Base-by-base conservation (phyloP, 306 rosid genomes). In the Boehmeria nivea region DNA sequence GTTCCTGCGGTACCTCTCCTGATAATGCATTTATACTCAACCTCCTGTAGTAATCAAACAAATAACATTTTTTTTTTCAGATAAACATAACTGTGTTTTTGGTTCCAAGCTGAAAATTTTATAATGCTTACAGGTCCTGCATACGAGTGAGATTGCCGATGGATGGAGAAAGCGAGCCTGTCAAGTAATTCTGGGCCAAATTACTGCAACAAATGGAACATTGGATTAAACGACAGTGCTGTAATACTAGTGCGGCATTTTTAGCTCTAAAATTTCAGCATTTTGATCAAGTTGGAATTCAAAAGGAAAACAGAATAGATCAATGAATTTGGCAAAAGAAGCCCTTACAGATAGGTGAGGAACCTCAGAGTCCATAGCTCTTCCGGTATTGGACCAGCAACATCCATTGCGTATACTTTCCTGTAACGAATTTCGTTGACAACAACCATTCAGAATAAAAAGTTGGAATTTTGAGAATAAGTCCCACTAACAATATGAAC, bases 1-100 rank as follows among this genome's bases (percentile, higher is more conserved):
- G 62, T 61, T 81, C 94, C 70, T 77, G 81, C 0, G 97, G 97
- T 66, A 86, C 72, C 76, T 66, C 75, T 33, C 95, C 87, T n/a
- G 95, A 86, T 21, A 86, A 65, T 34, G 76, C 57, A 71, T 89
- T 89, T 53, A 55, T 67, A 70, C 81, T 83, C 20, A 89, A 0
- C 39, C 13, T 19, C 83, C 94, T 86, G 51, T 48, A 23, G 36
- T 38, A 69, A 18, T 13, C 23, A 60, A 36, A 43, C 39, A 39
- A 34, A 24, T n/a, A 19, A 52, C 6, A 14, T 12, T 11, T 8
- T 45, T 26, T 0, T 31, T 26, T 28, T 28, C 17, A 10, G 8
- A 59, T 12, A 46, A 24, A 21, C 12, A 51, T 40, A 17, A 21
- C 9, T 19, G 17, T 3, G 7, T 28, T 15, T 6, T 28, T 11